These are phyloP conservation scores for Gillenia trifoliata DNA, from an alignment of 306 rosid species.

Conservation along the genomic window DNA sequence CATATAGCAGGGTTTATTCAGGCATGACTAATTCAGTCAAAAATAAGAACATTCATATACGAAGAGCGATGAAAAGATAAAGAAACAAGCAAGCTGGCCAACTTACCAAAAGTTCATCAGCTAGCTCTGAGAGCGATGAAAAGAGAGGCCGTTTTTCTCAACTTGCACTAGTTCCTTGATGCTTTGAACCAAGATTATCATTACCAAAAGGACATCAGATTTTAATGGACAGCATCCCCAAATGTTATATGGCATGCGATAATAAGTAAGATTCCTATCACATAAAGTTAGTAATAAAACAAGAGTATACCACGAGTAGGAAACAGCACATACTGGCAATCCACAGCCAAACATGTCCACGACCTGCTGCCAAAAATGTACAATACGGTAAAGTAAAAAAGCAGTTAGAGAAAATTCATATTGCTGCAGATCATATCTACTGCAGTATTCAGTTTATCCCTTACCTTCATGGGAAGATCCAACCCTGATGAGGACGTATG, in stretches of 20 bases:
- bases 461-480: conserved; percentile 99
- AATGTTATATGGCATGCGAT: neutral
- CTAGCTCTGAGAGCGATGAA: conserved; percentile 88
- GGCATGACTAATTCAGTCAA: no score
- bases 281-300: neutral
- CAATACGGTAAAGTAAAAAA: neutral
- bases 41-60: no score
- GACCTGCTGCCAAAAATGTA: conserved; percentile 40
- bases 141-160: conserved; percentile 81
- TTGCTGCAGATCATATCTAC: neutral
- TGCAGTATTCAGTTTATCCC: neutral
- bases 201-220: conserved; percentile 10
- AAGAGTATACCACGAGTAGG: conserved; percentile 77
- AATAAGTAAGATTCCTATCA: neutral
- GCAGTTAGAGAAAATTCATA: neutral
- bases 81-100: conserved; percentile 4
- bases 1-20: neutral
- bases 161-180: conserved; percentile 80
- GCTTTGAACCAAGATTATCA: conserved; percentile 35
- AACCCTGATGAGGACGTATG: conserved; percentile 96
- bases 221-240: neutral
- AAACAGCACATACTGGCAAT: conserved; percentile 94
- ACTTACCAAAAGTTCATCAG: conserved; percentile 86
- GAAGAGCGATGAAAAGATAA: neutral
- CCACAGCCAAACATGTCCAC: conserved; percentile 99